Base-by-base conservation (phyloP, 2,329 filamentous ascomycete genomes). In the Alternaria arbusti region DNA sequence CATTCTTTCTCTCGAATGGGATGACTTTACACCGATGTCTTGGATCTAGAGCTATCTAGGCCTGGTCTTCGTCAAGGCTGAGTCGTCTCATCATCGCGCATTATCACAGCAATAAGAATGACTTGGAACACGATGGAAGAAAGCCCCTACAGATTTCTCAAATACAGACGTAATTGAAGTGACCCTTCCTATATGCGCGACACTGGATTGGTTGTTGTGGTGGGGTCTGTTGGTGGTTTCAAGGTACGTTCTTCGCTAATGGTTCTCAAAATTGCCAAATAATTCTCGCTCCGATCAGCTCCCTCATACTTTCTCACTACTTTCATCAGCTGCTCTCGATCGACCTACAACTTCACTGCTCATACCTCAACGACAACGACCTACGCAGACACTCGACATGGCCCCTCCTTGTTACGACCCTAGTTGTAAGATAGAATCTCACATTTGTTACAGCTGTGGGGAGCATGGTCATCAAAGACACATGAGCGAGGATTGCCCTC, bases 91-190 rank as follows among this genome's bases (percentile, higher is more conserved):
- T 36, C 15, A n/a, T 3, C 0, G 36, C 36, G 36, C 36, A 40
- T 40, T 0, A 40, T 40, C 9, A 11, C n/a, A 1, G n/a, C 0
- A 11, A 40, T 40, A 0, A 40, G 36, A 40, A 40, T 6, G n/a
- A 17, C 4, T 1, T 40, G 6, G 36, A 11, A 11, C 5, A 0
- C 5, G n/a, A 0, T 40, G n/a, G 36, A 40, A 40, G 32, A 17
- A 10, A n/a, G 5, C 13, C 0, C 0, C 3, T 32, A 4, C 30
- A 32, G 6, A 7, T 3, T 36, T 4, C 32, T 0, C 1, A 36
- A 36, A 1, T 36, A 1, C 0, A 15, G 1, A n/a, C 32, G 32
- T 40, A 17, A 40, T 3, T 3, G 36, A 6, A 40, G 15, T 1
- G n/a, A 17, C 36, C 36, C 36, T 40, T 40, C 11, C 5, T 0